phyloP scores from a whole-genome alignment of 1,139 yeast genomes.

The Entelexis sorbosivorans region DNA sequence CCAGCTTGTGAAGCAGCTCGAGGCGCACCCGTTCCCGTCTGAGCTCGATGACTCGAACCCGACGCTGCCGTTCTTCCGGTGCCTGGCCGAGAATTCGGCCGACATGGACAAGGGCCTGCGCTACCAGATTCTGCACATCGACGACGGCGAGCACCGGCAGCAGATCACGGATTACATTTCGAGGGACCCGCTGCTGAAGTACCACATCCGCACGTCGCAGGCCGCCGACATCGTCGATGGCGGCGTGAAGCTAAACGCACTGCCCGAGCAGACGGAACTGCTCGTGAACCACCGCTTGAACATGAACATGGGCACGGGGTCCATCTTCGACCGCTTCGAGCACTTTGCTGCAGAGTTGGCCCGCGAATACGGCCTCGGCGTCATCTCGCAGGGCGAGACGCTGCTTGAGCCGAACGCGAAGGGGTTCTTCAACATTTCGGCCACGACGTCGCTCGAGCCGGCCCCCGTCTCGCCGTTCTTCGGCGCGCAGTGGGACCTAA shows the following conservation, averaged over 20 bases:
- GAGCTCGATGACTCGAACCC: constrained; percentile 43
- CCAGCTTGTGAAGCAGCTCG: constrained; percentile 42
- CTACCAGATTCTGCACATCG: constrained; percentile 23
- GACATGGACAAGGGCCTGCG: constrained; percentile 19
- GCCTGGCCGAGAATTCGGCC: constrained; percentile 25
- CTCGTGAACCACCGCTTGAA: constrained; percentile 51
- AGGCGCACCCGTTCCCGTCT: constrained; percentile 40
- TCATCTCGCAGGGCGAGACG: constrained; percentile 25
- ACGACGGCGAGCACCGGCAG: constrained; percentile 23
- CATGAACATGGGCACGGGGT: constrained; percentile 39
- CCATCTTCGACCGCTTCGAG: constrained; percentile 35
- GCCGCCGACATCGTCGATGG: constrained; percentile 57
- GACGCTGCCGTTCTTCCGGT: constrained; percentile 28
- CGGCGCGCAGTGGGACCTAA: constrained; percentile 41
- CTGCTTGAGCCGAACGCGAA: constrained; percentile 12
- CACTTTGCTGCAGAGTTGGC: constrained; percentile 38
- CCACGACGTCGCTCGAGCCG: constrained; percentile 15
- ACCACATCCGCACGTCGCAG: constrained; percentile 50
- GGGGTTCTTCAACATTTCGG: constrained; percentile 18
- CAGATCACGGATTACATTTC: constrained; percentile 2
- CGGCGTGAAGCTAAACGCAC: constrained; percentile 60
- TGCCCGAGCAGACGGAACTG: constrained; percentile 56
- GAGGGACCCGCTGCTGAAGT: constrained; percentile 24
- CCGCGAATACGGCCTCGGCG: constrained; percentile 38
- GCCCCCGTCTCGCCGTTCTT: constrained; percentile 44